Evolutionary conservation across 345 rosid genomes (phyloP).

Genomic region (Murraya koenigii): DNA sequence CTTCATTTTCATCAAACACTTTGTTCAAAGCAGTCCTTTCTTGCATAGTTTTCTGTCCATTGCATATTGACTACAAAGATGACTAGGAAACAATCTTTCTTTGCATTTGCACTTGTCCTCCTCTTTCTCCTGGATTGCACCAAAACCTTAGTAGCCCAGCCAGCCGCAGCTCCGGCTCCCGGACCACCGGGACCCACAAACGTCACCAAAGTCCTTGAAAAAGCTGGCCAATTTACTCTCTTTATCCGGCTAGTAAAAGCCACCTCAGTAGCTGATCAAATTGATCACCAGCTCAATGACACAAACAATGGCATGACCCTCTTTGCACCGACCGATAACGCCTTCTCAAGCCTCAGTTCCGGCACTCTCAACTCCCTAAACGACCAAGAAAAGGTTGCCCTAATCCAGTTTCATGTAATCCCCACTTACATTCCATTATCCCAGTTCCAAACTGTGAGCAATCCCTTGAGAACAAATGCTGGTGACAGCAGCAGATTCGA

Average conservation of each 20-base stretch:
- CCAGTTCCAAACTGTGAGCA: conserved; percentile 46
- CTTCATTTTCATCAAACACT: background rate
- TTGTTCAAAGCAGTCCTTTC: background rate
- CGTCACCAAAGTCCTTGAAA: conserved; percentile 34
- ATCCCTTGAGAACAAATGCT: conserved; percentile 42
- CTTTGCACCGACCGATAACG: conserved; percentile 35
- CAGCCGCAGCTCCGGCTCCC: conserved; percentile 27
- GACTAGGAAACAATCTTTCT: conserved; percentile 1
- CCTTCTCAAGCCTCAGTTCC: conserved; percentile 31
- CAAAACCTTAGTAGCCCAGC: conserved; percentile 24
- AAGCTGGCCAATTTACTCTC: conserved; percentile 37
- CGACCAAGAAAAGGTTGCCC: conserved; percentile 30
- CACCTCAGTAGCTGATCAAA: conserved; percentile 26
- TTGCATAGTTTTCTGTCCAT: background rate
- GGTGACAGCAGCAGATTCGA: conserved; percentile 28
- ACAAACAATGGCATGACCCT: conserved; percentile 40
- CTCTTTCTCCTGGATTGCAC: conserved; percentile 22
- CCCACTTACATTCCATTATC: conserved; percentile 28
- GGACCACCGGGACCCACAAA: conserved; percentile 32
- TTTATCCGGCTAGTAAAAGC: conserved; percentile 32
- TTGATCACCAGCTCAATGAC: conserved; percentile 37
- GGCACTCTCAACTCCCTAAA: conserved; percentile 39
- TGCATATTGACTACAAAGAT: conserved; percentile 1
- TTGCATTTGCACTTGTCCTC: conserved; percentile 17
- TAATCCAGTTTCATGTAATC: conserved; percentile 40